Conservation (phyloP, 1,284 basidiomycete genomes). For the Cryptococcus hybrid region DNA sequence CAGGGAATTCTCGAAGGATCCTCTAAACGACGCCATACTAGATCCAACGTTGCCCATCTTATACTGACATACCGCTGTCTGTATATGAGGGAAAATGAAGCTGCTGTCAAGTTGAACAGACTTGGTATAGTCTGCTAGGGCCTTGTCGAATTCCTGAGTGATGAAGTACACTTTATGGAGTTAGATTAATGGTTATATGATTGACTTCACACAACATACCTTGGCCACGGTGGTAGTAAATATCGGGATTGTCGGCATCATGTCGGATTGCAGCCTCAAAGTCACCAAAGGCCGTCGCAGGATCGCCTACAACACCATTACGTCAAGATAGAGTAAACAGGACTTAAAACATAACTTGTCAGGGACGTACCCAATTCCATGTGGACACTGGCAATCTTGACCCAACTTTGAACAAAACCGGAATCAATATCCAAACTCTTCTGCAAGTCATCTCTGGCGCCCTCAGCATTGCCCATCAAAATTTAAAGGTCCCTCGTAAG, state of each 20-base stretch:
- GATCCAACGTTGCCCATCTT: conserved; percentile 75
- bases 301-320: conserved; percentile 51
- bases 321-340: neutral
- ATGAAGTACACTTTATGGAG: conserved; percentile 79
- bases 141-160: conserved; percentile 82
- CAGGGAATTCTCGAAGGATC: conserved; percentile 76
- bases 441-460: conserved; percentile 83
- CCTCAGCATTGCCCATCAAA: conserved; percentile 79
- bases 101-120: conserved; percentile 65
- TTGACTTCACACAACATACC: conserved; percentile 53
- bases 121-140: conserved; percentile 86
- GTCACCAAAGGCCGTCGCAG: conserved; percentile 78
- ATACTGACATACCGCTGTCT: conserved; percentile 96
- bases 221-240: conserved; percentile 99
- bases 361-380: conserved; percentile 79
- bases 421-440: conserved; percentile 73
- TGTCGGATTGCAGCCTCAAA: conserved; percentile 87
- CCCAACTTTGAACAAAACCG: conserved; percentile 81
- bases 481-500: conserved; percentile 95
- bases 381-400: conserved; percentile 96
- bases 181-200: neutral
- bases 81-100: conserved; percentile 95
- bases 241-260: conserved; percentile 85
- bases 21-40: conserved; percentile 86
- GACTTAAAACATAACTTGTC: no score